A percentile compares a stretch with the other conserved stretches of the same genome.
Conservation (phyloP, 2,329 filamentous ascomycete genomes). For the Clarireedia sp. region DNA sequence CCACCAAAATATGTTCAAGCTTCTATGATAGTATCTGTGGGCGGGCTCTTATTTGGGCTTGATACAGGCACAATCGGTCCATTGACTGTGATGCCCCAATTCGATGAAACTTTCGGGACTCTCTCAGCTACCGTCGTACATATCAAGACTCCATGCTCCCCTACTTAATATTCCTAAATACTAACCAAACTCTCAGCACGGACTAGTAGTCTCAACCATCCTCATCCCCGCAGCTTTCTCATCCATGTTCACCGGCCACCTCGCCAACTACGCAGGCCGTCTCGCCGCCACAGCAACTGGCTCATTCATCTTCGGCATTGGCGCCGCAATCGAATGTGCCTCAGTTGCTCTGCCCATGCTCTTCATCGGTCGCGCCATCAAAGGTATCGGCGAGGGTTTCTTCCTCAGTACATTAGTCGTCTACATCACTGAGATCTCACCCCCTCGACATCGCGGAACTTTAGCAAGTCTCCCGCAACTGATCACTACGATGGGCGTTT, state of each 20-base stretch:
- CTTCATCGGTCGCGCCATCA: conserved; percentile 45
- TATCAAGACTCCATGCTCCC: background rate
- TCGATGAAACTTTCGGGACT: conserved; percentile 37
- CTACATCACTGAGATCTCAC: conserved; percentile 55
- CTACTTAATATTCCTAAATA: background rate
- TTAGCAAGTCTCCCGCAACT: conserved; percentile 47
- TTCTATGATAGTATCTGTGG: conserved; percentile 22
- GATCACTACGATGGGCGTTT: conserved; percentile 41
- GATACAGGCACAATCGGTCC: conserved; percentile 46
- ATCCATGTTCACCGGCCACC: conserved; percentile 48
- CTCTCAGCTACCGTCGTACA: conserved; percentile 39
- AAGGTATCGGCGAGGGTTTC: conserved; percentile 51
- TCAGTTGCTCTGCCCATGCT: conserved; percentile 43
- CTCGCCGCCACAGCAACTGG: conserved; percentile 42
- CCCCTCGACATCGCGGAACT: conserved; percentile 40
- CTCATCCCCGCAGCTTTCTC: conserved; percentile 49
- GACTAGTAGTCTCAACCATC: conserved; percentile 51
- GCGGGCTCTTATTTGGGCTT: conserved; percentile 26
- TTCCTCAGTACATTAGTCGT: conserved; percentile 50
- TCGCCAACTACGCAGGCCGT: conserved; percentile 45
- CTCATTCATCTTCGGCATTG: conserved; percentile 42
- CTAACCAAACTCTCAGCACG: conserved; percentile 30
- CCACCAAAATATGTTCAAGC: conserved; percentile 25
- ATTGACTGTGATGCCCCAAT: conserved; percentile 42
- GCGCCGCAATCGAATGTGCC: conserved; percentile 44